phyloP scores from a whole-genome alignment of 2,329 filamentous ascomycete species.

The Sporothrix dimorphospora region DNA sequence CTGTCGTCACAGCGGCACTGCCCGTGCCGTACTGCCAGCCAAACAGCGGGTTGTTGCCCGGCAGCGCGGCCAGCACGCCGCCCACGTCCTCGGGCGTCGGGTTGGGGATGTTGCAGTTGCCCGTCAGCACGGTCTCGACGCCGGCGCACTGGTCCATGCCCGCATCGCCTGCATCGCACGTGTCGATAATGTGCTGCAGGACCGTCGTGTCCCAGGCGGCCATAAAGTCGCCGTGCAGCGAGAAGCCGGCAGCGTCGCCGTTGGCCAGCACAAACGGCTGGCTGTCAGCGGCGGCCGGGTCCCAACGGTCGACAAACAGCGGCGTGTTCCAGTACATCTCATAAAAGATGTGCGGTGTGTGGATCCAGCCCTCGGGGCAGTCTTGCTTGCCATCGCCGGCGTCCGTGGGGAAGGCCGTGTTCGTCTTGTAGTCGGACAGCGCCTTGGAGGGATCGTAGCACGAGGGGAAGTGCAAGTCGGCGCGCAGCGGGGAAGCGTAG shows the following conservation, averaged over 20 bases:
- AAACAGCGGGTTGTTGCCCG: constrained; percentile 59
- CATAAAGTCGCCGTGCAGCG: constrained; percentile 72
- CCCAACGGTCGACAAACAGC: constrained; percentile 56
- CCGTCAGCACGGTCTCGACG: constrained; percentile 54
- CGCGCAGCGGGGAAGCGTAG: constrained; percentile 62
- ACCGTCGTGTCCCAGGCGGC: constrained; percentile 70
- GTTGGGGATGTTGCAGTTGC: constrained; percentile 55
- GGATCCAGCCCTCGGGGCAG: constrained; percentile 59
- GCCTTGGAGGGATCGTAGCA: constrained; percentile 71
- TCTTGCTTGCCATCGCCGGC: constrained; percentile 51
- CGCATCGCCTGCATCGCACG: constrained; percentile 61
- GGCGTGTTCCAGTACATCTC: constrained; percentile 65
- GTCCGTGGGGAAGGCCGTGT: constrained; percentile 66
- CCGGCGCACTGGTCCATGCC: constrained; percentile 67
- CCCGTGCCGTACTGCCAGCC: constrained; percentile 53
- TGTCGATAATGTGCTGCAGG: constrained; percentile 69
- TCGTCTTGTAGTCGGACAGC: constrained; percentile 62
- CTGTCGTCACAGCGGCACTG: neutral
- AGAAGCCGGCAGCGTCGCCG: constrained; percentile 71
- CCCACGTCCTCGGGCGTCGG: constrained; percentile 51
- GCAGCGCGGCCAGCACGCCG: constrained; percentile 52
- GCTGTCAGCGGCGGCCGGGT: constrained; percentile 53
- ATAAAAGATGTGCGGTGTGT: constrained; percentile 61
- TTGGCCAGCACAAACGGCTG: constrained; percentile 71
- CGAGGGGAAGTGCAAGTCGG: constrained; percentile 72